phyloP scores from a whole-genome alignment of 2,329 filamentous ascomycete genomes.

The Cyphellophora europaea region DNA sequence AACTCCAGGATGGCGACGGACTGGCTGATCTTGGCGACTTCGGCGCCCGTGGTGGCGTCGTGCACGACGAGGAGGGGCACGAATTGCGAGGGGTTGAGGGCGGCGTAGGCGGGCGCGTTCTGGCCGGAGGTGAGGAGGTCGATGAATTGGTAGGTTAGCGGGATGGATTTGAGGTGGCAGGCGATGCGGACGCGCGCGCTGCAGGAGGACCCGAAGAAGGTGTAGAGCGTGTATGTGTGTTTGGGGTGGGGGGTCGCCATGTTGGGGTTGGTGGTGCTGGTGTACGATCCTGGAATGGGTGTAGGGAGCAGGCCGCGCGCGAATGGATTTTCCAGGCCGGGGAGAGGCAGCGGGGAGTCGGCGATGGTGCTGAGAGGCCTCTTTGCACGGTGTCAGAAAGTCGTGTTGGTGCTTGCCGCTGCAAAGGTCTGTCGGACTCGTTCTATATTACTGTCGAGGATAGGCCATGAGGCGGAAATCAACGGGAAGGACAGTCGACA shows the following conservation, averaged over 20 bases:
- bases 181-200: conserved; percentile 53
- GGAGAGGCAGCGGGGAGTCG: too few species aligned
- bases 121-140: conserved; percentile 50
- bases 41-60: conserved; percentile 12
- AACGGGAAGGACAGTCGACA: too few species aligned
- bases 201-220: conserved; percentile 55
- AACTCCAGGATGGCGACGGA: conserved; percentile 54
- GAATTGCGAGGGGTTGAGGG: conserved; percentile 44
- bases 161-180: conserved; percentile 45
- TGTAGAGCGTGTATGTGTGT: conserved; percentile 37
- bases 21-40: conserved; percentile 40
- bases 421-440: too few species aligned
- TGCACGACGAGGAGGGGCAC: conserved; percentile 45
- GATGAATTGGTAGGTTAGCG: conserved; percentile 38
- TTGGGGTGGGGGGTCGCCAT: not conserved
- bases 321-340: too few species aligned
- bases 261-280: not conserved
- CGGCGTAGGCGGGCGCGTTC: conserved; percentile 30
- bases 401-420: too few species aligned
- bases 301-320: too few species aligned
- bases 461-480: too few species aligned
- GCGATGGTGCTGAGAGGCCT: too few species aligned
- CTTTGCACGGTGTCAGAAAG: too few species aligned
- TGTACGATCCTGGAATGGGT: too few species aligned
- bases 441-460: too few species aligned